phyloP scores from a whole-genome alignment of 1,139 yeast genomes.

The Suhomyces ambrosiae region DNA sequence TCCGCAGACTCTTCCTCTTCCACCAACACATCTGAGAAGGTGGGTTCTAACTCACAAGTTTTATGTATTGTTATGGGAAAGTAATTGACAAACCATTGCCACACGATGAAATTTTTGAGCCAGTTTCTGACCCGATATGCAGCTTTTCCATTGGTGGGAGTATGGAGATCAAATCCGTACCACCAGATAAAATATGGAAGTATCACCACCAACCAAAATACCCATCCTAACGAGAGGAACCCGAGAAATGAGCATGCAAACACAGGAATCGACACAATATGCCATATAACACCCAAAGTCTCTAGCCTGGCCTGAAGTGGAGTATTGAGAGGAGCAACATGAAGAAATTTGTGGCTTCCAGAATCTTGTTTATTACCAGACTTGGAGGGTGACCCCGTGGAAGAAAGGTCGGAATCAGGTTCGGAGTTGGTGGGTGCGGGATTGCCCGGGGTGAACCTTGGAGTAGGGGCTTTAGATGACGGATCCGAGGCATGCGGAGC shows the following conservation, averaged over 20 bases:
- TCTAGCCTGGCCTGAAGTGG: slow-evolving; percentile 65
- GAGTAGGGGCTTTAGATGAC: no score
- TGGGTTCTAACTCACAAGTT: slow-evolving; percentile 72
- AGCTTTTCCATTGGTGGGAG: slow-evolving; percentile 75
- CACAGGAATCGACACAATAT: slow-evolving; percentile 70
- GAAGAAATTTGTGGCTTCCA: slow-evolving; percentile 15
- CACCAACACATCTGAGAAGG: slow-evolving; percentile 51
- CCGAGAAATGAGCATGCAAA: slow-evolving; percentile 55
- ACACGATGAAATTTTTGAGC: slow-evolving; percentile 60
- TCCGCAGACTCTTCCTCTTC: slow-evolving; percentile 28
- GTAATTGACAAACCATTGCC: slow-evolving; percentile 76
- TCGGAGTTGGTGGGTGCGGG: slow-evolving; percentile 2
- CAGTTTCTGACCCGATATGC: slow-evolving; percentile 57
- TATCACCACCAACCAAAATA: slow-evolving; percentile 66
- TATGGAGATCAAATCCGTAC: slow-evolving; percentile 55
- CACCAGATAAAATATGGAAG: slow-evolving; percentile 62
- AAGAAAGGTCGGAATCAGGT: no score
- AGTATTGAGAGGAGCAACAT: slow-evolving; percentile 55
- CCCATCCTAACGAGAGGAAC: slow-evolving; percentile 62
- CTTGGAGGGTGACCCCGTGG: no score
- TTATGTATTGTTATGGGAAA: slow-evolving; percentile 81
- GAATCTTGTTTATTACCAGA: not conserved
- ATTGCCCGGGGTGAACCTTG: not conserved
- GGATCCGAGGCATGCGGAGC: not conserved
- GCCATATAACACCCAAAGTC: slow-evolving; percentile 75